Evolutionary conservation across 148 eudicot species (phyloP), one percentile per base, ranked within the genome.

Genomic region (Dysphania ambrosioides): DNA sequence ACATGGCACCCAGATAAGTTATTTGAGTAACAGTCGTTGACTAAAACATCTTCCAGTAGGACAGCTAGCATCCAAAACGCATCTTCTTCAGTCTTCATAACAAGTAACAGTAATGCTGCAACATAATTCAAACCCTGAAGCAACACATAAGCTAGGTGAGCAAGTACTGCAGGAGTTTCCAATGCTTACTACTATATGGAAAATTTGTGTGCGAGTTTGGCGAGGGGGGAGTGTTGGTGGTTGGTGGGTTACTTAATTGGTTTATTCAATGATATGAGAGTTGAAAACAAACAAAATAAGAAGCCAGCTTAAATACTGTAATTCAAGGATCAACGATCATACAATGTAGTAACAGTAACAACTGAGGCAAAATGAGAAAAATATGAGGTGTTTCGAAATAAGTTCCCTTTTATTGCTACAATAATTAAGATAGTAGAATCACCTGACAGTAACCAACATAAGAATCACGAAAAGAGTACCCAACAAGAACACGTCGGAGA

Each of bases 371-470:
- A n/a, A 21, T 35, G 68, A 23, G 44, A 21, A 23, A 35, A 66
- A 24, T 5, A 53, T 24, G 31, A 59, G 13, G 63, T 24, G 63
- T 59, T 11, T 27, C 32, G 4, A 13, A 29, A 7, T 27, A 12
- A 64, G 21, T 35, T 31, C 40, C 30, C 63, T 9, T 9, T 11
- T 24, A 1, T 59, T 59, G 32, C 15, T 3, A 34, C 41, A 27
- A 19, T 64, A 64, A 64, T 19, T 10, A 18, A 15, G 11, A 56
- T 44, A 36, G 47, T 42, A 67, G 35, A 70, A 73, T 73, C 66
- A 90, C 98, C 96, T 95, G 98, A 86, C 98, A 95, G 68, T 95
- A 95, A 79, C 98, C 98, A 81, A 95, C 98, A 68, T 92, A 91
- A 63, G 92, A 95, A 84, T 95, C 97, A 26, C 98, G 93, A 82